A percentile compares a stretch with the other conserved stretches of the same genome.
These are phyloP conservation scores for Alternaria ethzedia DNA, from an alignment of 2,329 filamentous ascomycete genomes.

Conservation along the genomic window DNA sequence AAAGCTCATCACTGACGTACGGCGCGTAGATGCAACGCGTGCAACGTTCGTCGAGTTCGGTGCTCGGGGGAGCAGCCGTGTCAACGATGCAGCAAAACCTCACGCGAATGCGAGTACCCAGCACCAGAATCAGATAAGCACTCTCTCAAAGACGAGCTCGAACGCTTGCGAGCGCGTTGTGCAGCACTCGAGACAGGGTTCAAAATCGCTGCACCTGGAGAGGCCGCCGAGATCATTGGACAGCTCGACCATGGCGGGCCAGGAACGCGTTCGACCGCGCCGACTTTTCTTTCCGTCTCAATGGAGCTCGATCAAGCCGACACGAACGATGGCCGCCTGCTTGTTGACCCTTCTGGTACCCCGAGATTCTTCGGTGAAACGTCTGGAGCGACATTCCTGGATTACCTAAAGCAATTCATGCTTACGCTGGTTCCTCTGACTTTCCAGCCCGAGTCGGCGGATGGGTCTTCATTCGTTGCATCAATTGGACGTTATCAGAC, in stretches of 20 bases:
- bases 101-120: slow-evolving; percentile 32
- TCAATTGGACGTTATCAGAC: slow-evolving; percentile 37
- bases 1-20: slow-evolving; percentile 6
- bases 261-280: slow-evolving; percentile 8
- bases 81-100: slow-evolving; percentile 23
- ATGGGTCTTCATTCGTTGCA: slow-evolving; percentile 27
- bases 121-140: slow-evolving; percentile 25
- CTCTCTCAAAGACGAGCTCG: slow-evolving; percentile 28
- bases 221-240: slow-evolving; percentile 20
- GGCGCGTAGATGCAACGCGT: slow-evolving; percentile 31
- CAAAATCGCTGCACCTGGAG: slow-evolving; percentile 19
- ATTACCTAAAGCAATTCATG: slow-evolving; percentile 36
- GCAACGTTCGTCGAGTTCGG: slow-evolving; percentile 33
- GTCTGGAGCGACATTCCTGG: slow-evolving; percentile 35
- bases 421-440: slow-evolving; percentile 26
- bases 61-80: slow-evolving; percentile 38
- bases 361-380: slow-evolving; percentile 32
- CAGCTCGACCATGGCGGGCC: slow-evolving; percentile 16
- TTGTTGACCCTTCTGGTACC: slow-evolving; percentile 25
- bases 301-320: slow-evolving; percentile 10
- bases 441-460: slow-evolving; percentile 18
- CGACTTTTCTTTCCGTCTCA: slow-evolving; percentile 12
- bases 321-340: slow-evolving; percentile 23
- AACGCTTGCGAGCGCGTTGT: slow-evolving; percentile 31
- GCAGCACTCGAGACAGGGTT: slow-evolving; percentile 25